Percentiles rank a stretch among this genome's conserved stretches.
phyloP scores from a whole-genome alignment of 345 rosid genomes.

The Geranium brycei region DNA sequence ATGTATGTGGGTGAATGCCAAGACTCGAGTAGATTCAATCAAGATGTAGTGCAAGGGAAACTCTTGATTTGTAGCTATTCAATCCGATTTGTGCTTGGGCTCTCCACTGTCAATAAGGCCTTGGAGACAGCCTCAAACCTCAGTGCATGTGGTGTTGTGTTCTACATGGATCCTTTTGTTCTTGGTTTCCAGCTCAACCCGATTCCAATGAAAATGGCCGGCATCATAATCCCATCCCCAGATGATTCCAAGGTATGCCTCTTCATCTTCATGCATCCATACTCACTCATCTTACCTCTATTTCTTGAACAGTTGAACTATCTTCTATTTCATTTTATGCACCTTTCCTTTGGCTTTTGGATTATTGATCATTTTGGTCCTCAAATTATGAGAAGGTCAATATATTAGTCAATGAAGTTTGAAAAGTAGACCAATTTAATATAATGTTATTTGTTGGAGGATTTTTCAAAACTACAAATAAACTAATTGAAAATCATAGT shows the following conservation, averaged over 20 bases:
- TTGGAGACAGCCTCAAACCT: constrained; percentile 66
- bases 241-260: constrained; percentile 73
- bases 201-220: constrained; percentile 65
- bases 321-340: not conserved
- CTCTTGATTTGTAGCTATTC: constrained; percentile 91
- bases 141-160: constrained; percentile 79
- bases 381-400: too few species aligned
- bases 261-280: not conserved
- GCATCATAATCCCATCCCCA: constrained; percentile 71
- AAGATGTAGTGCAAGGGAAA: constrained; percentile 54
- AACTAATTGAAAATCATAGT: too few species aligned
- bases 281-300: not conserved
- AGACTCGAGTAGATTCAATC: constrained; percentile 44
- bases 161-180: constrained; percentile 85
- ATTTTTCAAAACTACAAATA: not conserved
- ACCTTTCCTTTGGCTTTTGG: not conserved
- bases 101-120: constrained; percentile 75
- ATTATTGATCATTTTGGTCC: too few species aligned
- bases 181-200: constrained; percentile 90
- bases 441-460: too few species aligned
- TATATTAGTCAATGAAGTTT: too few species aligned
- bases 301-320: not conserved
- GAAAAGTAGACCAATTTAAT: too few species aligned
- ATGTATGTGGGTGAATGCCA: constrained; percentile 93
- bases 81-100: constrained; percentile 83